phyloP scores from a whole-genome alignment of 140 eudicot genomes.

The Anethum foeniculum region DNA sequence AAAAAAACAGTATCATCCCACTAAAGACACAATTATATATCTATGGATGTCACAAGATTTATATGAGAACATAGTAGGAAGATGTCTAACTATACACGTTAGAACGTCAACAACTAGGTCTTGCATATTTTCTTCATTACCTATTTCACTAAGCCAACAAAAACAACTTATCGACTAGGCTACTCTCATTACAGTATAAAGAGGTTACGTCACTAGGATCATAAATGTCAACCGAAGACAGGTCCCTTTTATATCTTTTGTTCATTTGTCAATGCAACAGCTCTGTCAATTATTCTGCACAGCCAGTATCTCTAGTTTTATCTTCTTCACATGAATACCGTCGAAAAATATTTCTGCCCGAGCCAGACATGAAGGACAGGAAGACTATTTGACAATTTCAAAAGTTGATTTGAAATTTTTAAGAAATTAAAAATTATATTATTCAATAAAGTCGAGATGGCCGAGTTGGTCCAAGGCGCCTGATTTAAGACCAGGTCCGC shows the following conservation, averaged over 20 bases:
- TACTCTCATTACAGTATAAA: slow-evolving; percentile 2
- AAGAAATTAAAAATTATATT: no score
- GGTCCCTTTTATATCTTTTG: slow-evolving; percentile 37
- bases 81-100: no score
- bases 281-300: slow-evolving; percentile 46
- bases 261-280: slow-evolving; percentile 28
- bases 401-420: no score
- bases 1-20: no score
- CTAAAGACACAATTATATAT: no score
- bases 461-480: not conserved
- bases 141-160: not conserved
- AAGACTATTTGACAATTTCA: no score
- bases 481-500: not conserved
- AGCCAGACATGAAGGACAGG: no score
- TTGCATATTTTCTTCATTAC: no score
- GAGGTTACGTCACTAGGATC: no score
- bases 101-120: no score
- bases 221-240: slow-evolving; percentile 25
- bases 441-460: not conserved
- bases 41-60: no score
- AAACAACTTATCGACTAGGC: slow-evolving; percentile 68
- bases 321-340: slow-evolving; percentile 43
- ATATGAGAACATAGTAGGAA: no score
- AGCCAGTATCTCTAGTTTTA: slow-evolving; percentile 65
- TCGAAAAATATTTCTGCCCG: slow-evolving; percentile 2